These are phyloP conservation scores for Raddia guianensis DNA, from an alignment of 176 grass and related monocot species.

Conservation along the genomic window DNA sequence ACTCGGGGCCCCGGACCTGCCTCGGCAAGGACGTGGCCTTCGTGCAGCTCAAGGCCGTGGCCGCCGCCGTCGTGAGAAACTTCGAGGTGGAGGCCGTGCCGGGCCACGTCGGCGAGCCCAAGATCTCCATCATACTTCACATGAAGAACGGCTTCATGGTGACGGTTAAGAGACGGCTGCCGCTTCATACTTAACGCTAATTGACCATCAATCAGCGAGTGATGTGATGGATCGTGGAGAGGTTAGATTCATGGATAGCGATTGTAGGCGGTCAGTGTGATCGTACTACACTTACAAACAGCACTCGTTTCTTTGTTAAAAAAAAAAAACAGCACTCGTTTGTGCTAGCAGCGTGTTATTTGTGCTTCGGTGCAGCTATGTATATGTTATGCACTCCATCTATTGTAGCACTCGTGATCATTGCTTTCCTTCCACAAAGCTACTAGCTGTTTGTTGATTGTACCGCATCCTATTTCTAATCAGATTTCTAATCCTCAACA, in stretches of 20 bases:
- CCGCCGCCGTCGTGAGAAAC: conserved; percentile 41
- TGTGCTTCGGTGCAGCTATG: background rate
- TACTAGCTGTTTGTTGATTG: background rate
- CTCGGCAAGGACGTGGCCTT: conserved; percentile 63
- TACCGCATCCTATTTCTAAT: background rate
- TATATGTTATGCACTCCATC: no score
- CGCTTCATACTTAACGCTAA: background rate
- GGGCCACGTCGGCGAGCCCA: conserved; percentile 54
- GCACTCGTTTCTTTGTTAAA: no score
- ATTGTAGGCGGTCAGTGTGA: background rate
- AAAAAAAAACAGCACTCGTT: no score
- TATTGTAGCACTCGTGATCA: background rate
- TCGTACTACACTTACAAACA: background rate
- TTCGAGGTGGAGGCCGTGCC: conserved; percentile 35
- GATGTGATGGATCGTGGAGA: background rate
- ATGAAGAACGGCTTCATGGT: conserved; percentile 56
- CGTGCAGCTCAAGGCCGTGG: conserved; percentile 52
- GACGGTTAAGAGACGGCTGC: conserved; percentile 38
- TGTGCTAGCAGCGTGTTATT: background rate
- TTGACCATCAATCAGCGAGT: background rate
- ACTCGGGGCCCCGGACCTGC: conserved; percentile 55
- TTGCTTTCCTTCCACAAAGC: background rate
- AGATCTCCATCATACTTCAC: conserved; percentile 58
- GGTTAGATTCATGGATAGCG: background rate
- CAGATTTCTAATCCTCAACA: background rate